phyloP scores from a whole-genome alignment of 345 rosid genomes.

The Eucalyptus cloeziana region DNA sequence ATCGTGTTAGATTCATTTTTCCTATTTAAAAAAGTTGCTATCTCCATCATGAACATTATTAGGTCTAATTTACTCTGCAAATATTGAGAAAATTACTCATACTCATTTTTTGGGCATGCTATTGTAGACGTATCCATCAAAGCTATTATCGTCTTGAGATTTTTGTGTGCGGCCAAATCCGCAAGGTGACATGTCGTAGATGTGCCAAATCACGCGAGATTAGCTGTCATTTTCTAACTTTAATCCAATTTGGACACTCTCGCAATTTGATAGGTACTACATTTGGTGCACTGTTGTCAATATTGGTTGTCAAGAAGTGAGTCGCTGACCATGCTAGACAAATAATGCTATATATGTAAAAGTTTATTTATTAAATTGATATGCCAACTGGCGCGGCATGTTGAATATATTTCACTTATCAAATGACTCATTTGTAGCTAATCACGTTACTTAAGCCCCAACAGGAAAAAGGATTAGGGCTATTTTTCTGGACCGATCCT shows the following conservation, averaged over 20 bases:
- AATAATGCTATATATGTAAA: neutral
- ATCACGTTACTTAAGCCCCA: neutral
- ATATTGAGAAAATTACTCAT: neutral
- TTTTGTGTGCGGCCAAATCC: neutral
- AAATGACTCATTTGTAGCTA: neutral
- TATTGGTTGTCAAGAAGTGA: neutral
- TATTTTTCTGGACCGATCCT: neutral
- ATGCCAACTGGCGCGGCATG: neutral
- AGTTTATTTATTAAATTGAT: neutral
- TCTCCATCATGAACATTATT: neutral
- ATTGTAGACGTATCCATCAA: neutral
- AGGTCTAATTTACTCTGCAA: neutral
- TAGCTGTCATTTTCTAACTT: neutral
- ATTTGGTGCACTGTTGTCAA: neutral
- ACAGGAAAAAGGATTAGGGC: neutral
- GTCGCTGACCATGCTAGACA: neutral
- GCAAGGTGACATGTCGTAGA: neutral
- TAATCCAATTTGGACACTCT: neutral
- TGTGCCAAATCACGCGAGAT: neutral
- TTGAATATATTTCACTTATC: neutral
- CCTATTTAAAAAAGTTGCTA: neutral
- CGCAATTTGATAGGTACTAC: neutral
- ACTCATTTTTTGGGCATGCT: neutral
- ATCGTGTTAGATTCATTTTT: neutral
- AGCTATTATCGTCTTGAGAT: neutral